Evolutionary conservation across 2,329 filamentous ascomycete species (phyloP).

Genomic region (Paracorniculantispora psalliotae): DNA sequence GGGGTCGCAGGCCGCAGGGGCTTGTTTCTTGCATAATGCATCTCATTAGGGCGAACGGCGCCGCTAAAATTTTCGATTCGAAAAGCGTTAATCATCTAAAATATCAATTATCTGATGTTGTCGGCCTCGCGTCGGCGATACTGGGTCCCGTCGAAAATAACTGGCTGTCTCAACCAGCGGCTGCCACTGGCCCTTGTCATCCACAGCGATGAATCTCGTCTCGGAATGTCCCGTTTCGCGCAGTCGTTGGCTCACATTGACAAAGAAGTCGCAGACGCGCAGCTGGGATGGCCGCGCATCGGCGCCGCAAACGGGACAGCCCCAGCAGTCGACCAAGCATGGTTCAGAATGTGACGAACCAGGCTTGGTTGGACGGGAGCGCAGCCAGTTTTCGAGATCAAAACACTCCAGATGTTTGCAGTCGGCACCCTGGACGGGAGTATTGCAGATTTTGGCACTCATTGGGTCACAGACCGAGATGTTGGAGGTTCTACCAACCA

Average conservation of each 20-base stretch:
- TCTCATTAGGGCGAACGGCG: not conserved
- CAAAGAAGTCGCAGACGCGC: slow-evolving; percentile 68
- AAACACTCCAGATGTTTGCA: slow-evolving; percentile 25
- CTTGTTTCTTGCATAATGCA: not conserved
- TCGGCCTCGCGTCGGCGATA: not conserved
- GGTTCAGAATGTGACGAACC: slow-evolving; percentile 34
- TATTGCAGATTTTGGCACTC: not conserved
- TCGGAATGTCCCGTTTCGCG: slow-evolving; percentile 16
- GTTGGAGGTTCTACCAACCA: slow-evolving; percentile 5
- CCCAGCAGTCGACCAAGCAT: slow-evolving; percentile 67
- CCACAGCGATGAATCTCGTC: slow-evolving; percentile 28
- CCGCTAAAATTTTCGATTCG: not conserved
- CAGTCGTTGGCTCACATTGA: slow-evolving; percentile 54
- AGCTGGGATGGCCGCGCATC: slow-evolving; percentile 74
- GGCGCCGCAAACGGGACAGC: slow-evolving; percentile 73
- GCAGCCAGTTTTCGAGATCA: slow-evolving; percentile 35
- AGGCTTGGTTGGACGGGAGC: slow-evolving; percentile 7
- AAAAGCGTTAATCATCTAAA: slow-evolving; percentile 9
- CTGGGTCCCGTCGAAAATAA: not conserved
- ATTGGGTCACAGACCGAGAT: slow-evolving; percentile 6
- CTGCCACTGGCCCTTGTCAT: slow-evolving; percentile 29
- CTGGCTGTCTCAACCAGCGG: slow-evolving; percentile 16
- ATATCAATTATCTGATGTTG: slow-evolving; percentile 9
- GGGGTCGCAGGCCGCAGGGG: not conserved
- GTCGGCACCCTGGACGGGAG: slow-evolving; percentile 1